A percentile compares a stretch with the other conserved stretches of the same genome.
These are phyloP conservation scores for Baorangia bicolor DNA, from an alignment of 768 basidiomycete genomes.

Conservation along the genomic window DNA sequence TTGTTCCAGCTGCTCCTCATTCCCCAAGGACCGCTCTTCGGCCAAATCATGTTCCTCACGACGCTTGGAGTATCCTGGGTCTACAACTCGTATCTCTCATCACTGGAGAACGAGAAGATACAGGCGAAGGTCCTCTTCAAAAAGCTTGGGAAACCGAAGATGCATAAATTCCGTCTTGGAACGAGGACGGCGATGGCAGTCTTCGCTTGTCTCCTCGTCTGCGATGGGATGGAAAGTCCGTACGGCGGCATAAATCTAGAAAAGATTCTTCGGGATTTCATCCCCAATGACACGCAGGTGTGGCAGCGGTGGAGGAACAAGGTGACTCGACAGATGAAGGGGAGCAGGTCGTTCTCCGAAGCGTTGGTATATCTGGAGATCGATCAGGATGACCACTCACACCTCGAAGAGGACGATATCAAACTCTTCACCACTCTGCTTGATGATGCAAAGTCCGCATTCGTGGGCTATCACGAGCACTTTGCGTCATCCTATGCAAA, in stretches of 20 bases:
- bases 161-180: constrained; percentile 22
- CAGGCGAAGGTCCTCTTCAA: constrained; percentile 21
- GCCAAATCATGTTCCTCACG: constrained; percentile 35
- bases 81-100: constrained; percentile 37
- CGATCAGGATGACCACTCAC: constrained; percentile 5
- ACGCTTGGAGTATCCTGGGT: constrained; percentile 35
- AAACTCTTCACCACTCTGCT: constrained; percentile 18
- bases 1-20: constrained; percentile 35
- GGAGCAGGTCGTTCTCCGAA: neutral
- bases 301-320: constrained; percentile 27
- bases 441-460: constrained; percentile 18
- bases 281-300: constrained; percentile 25
- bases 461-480: constrained; percentile 13
- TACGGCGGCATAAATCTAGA: constrained; percentile 7
- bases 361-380: neutral
- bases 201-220: constrained; percentile 26
- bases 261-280: constrained; percentile 20
- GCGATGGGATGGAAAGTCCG: constrained; percentile 22
- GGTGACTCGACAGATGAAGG: constrained; percentile 20
- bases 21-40: constrained; percentile 35
- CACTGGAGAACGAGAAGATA: constrained; percentile 36
- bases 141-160: constrained; percentile 11
- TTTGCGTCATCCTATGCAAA: neutral
- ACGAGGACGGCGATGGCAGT: constrained; percentile 25
- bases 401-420: constrained; percentile 9